Evolutionary conservation across 78 protist genomes (phyloP), one percentile per base, ranked within the genome.

Genomic region (Paulinella micropora): DNA sequence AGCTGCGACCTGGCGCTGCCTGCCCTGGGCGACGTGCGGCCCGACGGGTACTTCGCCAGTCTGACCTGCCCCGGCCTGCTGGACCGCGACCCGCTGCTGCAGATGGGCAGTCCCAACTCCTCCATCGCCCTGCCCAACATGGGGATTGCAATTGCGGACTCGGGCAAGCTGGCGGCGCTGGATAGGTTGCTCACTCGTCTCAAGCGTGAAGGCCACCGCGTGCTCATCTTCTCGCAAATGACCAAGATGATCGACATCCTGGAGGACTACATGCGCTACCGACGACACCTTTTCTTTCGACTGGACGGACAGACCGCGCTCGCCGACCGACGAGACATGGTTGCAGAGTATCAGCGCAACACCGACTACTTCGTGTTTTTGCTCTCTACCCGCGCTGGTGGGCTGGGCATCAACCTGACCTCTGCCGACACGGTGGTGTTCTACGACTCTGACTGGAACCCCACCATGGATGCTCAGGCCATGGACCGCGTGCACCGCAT

Each of bases 391-490:
- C 84, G 84, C 26, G 84, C 84, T 34, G 95, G 95, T 35, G 95
- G 95, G 3, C 89, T 93, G 0, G 95, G 95, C 26, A 92, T 93
- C 90, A 93, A 92, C 34, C 90, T 93, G 37, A 88, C 93, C 31
- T 4, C 93, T 0, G 95, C 95, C 15, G 94, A 93, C 79, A 90
- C 92, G 32, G 93, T 93, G 2, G 86, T 93, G 37, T 34, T 93
- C 40, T 93, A 87, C 79, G 95, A 93, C 92, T 40, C 90, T 9
- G 94, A 92, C 69, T 94, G 93, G 92, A 94, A 94, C 90, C 94
- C 95, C 73, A 81, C 84, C 39, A 81, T 81, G 84, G 84, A 81
- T 32, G 84, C 84, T 15, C 84, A 81, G 69, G 91, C 91, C 67
- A 81, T 83, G 91, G 86, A 81, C 79, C 87, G 91, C 34, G 87